Evolutionary conservation across 768 basidiomycete genomes (phyloP), one percentile per base, ranked within the genome.

Genomic region (Scleroderma bovista): DNA sequence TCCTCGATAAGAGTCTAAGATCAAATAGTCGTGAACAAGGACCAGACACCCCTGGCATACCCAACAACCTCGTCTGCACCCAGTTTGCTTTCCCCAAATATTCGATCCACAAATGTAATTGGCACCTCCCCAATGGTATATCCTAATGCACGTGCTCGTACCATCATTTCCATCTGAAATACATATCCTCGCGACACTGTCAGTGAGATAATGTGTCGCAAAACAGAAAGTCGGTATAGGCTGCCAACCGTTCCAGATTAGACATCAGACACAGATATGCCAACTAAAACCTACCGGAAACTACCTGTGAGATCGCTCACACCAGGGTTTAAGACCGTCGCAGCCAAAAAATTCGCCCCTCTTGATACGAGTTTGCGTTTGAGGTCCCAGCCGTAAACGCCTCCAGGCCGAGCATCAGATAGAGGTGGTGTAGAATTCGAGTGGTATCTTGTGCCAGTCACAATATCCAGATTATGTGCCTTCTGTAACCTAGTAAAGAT

Each of bases 121-220:
- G 93, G 93, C 22, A 95, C 79, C 66, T 95, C 93, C 4, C 91
- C 93, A 1, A 95, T 83, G 4, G 77, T 81, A 68, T 92, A 94
- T 6, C 89, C 91, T 48, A 90, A 69, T 2, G 87, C 81, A 19
- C 84, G 78, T 5, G 93, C 93, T 1, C 93, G 80, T 17, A 92
- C 93, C 79, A 94, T 94, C 86, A 94, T 95, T 65, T 95, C 93
- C 93, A 95, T 95, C 75, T 95, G 93, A 74, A 95, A 94, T 26
- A 95, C 93, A 59, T 94, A 95, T 9, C 93, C 93, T 56, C 88
- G 88, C 2, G 91, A 92, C 53, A 84, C 78, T 2, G 88, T 92
- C 56, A 84, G 77, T 5, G 84, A 80, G 58, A 95, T 94, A 60
- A 95, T 87, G 57, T 91, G 83, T 43, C 78, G 79, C 48, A 95